Evolutionary conservation across 75 land plant genomes (phyloP).

Genomic region (Selaginella tamariscina): DNA sequence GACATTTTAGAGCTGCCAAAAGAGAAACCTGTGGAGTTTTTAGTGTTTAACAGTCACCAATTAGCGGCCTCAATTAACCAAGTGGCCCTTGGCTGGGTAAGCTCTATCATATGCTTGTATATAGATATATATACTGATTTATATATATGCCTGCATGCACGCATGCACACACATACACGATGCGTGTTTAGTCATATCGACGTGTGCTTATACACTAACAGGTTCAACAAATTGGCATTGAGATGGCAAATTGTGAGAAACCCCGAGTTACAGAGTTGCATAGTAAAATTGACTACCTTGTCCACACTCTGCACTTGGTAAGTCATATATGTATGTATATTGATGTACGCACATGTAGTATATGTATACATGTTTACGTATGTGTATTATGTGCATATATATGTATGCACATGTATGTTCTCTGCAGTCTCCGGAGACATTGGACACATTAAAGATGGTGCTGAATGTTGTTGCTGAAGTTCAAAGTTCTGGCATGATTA

Average conservation of each 20-base stretch:
- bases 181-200: no score
- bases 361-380: neutral
- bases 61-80: slow-evolving; percentile 15
- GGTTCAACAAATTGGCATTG: slow-evolving; percentile 18
- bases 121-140: no score
- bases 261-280: slow-evolving; percentile 16
- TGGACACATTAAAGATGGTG: slow-evolving; percentile 20
- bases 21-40: slow-evolving; percentile 22
- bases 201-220: no score
- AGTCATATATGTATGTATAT: neutral
- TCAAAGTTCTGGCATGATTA: slow-evolving; percentile 22
- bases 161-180: no score
- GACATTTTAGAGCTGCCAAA: slow-evolving; percentile 21
- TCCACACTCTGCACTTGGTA: slow-evolving; percentile 15
- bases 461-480: slow-evolving; percentile 30
- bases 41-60: slow-evolving; percentile 20
- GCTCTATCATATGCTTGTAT: no score
- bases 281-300: slow-evolving; percentile 14
- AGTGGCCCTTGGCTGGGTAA: slow-evolving; percentile 22
- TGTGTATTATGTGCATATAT: no score
- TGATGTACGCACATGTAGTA: neutral
- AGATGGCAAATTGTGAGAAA: slow-evolving; percentile 13
- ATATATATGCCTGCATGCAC: no score
- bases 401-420: no score
- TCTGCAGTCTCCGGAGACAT: slow-evolving; percentile 20